Percentiles rank a stretch among this genome's conserved stretches.
phyloP scores from a whole-genome alignment of 2,329 filamentous ascomycete species.

The Aaosphaeria pasadenensis region DNA sequence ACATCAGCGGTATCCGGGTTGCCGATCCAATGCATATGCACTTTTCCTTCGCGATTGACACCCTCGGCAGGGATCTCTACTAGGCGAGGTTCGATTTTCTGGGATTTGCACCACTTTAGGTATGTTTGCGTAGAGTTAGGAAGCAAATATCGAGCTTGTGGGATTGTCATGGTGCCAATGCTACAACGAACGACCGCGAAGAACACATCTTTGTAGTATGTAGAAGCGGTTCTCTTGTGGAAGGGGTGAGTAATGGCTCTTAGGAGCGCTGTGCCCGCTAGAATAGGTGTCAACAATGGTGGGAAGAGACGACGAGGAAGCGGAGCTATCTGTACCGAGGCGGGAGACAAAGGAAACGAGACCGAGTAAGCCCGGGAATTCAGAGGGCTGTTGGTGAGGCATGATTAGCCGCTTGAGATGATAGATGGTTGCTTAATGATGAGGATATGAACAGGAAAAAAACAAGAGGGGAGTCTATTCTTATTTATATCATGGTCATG shows the following conservation, averaged over 20 bases:
- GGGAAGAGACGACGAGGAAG: too few species aligned
- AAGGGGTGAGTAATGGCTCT: slow-evolving; percentile 17
- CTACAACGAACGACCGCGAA: slow-evolving; percentile 14
- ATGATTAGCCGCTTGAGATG: too few species aligned
- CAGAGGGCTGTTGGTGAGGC: too few species aligned
- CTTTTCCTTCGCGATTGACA: background rate
- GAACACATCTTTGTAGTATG: slow-evolving; percentile 12
- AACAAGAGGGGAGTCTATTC: too few species aligned
- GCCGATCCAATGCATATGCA: slow-evolving; percentile 22
- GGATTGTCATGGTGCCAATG: slow-evolving; percentile 14
- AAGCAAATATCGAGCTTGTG: slow-evolving; percentile 15
- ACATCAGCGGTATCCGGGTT: slow-evolving; percentile 10
- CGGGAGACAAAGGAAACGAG: too few species aligned
- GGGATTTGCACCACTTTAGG: slow-evolving; percentile 11
- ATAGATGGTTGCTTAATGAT: too few species aligned
- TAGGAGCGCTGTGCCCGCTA: slow-evolving; percentile 10
- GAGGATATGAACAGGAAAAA: too few species aligned
- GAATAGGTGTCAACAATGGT: background rate
- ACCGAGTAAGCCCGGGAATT: too few species aligned
- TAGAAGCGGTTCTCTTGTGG: slow-evolving; percentile 8
- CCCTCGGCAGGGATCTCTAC: background rate
- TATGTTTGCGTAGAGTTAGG: slow-evolving; percentile 12
- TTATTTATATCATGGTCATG: too few species aligned
- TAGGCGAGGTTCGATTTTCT: slow-evolving; percentile 7
- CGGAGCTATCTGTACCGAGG: too few species aligned